phyloP scores from a whole-genome alignment of 2,329 filamentous ascomycete genomes.

The Phaeosphaeria sp. region DNA sequence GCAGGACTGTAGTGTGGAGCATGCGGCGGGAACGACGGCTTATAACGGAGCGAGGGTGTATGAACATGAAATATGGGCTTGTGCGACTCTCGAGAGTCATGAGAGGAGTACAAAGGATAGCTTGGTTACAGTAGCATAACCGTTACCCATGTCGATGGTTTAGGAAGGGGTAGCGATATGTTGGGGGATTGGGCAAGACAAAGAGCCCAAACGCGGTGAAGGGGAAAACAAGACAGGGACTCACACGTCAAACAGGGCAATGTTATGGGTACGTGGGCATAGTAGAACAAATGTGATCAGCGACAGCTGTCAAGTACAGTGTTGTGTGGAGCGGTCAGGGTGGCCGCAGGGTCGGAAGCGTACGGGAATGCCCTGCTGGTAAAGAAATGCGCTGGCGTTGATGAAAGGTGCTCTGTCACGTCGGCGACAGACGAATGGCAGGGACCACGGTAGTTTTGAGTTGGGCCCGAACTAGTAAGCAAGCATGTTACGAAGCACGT shows the following conservation, averaged over 20 bases:
- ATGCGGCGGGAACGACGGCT: conserved; percentile 22
- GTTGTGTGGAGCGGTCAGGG: conserved; percentile 37
- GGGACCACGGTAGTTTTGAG: conserved; percentile 39
- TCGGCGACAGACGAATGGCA: conserved; percentile 29
- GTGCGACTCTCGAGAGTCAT: conserved; percentile 40
- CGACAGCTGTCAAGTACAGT: conserved; percentile 29
- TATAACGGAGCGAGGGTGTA: conserved; percentile 27
- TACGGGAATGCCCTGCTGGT: conserved; percentile 40
- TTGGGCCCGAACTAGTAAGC: conserved; percentile 24
- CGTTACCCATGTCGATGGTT: conserved; percentile 40
- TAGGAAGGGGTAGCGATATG: conserved; percentile 35
- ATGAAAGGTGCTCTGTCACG: conserved; percentile 27
- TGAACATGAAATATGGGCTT: conserved; percentile 25
- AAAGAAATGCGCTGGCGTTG: conserved; percentile 35
- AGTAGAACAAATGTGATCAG: conserved; percentile 32
- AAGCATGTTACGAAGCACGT: conserved; percentile 21
- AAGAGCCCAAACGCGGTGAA: conserved; percentile 33
- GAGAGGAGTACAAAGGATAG: conserved; percentile 44
- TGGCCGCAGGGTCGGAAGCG: conserved; percentile 35
- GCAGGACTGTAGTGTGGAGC: conserved; percentile 14
- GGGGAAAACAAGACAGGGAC: conserved; percentile 47
- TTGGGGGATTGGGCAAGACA: conserved; percentile 36
- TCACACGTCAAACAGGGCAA: conserved; percentile 33
- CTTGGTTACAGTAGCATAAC: conserved; percentile 39
- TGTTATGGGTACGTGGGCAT: conserved; percentile 29